Percentiles rank a stretch among this genome's conserved stretches.
Evolutionary conservation across 2,329 filamentous ascomycete species (phyloP).

Genomic region (Gliomastix tumulicola): DNA sequence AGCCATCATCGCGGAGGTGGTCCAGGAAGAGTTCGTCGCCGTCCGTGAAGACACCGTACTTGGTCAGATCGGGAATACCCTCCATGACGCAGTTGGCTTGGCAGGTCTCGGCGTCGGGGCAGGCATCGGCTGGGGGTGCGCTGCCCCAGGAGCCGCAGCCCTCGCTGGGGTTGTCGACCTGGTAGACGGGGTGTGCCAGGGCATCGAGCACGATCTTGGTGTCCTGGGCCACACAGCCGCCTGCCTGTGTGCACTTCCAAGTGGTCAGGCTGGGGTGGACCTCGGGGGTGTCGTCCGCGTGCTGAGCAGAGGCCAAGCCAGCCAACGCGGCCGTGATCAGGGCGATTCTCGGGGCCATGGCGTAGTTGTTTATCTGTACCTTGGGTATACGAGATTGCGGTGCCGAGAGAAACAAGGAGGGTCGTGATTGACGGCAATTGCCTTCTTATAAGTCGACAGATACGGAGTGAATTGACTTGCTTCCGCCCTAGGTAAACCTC

Average conservation of each 20-base stretch:
- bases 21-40: conserved; percentile 20
- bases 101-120: conserved; percentile 41
- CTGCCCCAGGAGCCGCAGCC: conserved; percentile 24
- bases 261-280: conserved; percentile 44
- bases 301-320: conserved; percentile 24
- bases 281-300: conserved; percentile 32
- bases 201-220: conserved; percentile 44
- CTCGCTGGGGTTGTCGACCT: conserved; percentile 19
- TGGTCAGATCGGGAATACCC: conserved; percentile 37
- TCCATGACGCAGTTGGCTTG: conserved; percentile 48
- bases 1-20: conserved; percentile 13
- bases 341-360: conserved; percentile 3
- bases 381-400: not conserved
- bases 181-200: conserved; percentile 36
- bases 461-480: too few relatives aligned
- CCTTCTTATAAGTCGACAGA: too few relatives aligned
- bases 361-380: too few relatives aligned
- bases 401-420: not conserved
- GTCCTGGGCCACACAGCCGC: conserved; percentile 37
- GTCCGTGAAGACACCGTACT: conserved; percentile 21
- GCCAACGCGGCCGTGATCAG: conserved; percentile 10
- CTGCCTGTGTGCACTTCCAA: conserved; percentile 40
- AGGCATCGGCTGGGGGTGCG: conserved; percentile 31
- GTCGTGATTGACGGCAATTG: too few relatives aligned
- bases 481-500: too few relatives aligned